Conservation (phyloP, 2,329 filamentous ascomycete genomes). For the Monilinia vaccinii-corymbosi region DNA sequence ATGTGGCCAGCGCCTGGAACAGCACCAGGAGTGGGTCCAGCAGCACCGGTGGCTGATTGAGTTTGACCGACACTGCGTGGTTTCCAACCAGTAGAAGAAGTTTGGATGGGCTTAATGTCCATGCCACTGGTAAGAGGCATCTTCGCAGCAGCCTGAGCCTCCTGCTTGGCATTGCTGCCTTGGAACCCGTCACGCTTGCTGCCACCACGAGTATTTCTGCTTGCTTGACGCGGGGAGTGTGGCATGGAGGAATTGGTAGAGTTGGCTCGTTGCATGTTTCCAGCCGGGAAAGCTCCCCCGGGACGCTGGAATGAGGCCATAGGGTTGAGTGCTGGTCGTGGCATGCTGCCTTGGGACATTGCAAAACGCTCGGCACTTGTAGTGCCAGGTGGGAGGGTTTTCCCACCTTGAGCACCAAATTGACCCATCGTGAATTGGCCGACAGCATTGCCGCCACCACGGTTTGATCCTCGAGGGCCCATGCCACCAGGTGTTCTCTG, state of each 20-base stretch:
- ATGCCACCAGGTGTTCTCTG: constrained; percentile 46
- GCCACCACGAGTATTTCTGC: constrained; percentile 51
- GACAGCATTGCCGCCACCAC: constrained; percentile 34
- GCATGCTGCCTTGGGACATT: constrained; percentile 45
- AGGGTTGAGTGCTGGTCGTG: constrained; percentile 42
- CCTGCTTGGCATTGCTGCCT: constrained; percentile 38
- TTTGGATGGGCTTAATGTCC: constrained; percentile 71
- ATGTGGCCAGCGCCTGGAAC: constrained; percentile 48
- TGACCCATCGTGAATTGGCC: constrained; percentile 58
- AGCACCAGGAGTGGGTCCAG: constrained; percentile 37
- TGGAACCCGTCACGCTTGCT: constrained; percentile 52
- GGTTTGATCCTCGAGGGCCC: constrained; percentile 41
- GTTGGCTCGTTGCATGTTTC: constrained; percentile 50
- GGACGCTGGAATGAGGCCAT: constrained; percentile 53
- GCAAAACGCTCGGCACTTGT: constrained; percentile 69
- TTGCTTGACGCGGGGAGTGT: constrained; percentile 58
- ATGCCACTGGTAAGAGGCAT: constrained; percentile 85
- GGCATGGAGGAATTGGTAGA: constrained; percentile 52
- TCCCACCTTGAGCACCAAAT: constrained; percentile 48
- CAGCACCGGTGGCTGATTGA: constrained; percentile 30
- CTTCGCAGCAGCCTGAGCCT: constrained; percentile 66
- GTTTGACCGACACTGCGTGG: constrained; percentile 57
- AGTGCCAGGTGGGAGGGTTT: constrained; percentile 64
- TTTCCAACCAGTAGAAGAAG: constrained; percentile 79
- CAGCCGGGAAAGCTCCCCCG: constrained; percentile 54